Conservation (phyloP, 768 basidiomycete genomes). For the Sarcodon aspratus region DNA sequence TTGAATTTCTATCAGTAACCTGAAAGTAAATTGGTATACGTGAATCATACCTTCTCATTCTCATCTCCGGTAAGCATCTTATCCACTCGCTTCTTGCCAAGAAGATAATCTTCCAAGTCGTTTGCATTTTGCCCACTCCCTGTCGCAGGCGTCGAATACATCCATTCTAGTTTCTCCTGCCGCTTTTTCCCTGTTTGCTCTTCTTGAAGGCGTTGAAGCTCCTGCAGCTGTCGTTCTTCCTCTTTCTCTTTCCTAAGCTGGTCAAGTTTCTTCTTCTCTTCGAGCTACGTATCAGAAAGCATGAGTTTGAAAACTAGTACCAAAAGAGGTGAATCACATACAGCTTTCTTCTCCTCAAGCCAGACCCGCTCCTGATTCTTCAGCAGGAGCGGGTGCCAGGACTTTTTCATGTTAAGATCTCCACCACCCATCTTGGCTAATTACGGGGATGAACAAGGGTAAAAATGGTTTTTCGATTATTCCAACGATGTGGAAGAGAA, state of each 20-base stretch:
- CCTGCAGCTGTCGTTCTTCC: conserved; percentile 93
- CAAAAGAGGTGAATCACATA: conserved; percentile 25
- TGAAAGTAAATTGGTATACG: not conserved
- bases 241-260: conserved; percentile 97
- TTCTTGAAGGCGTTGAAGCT: conserved; percentile 91
- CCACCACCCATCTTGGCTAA: conserved; percentile 89
- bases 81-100: conserved; percentile 97
- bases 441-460: conserved; percentile 4
- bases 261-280: conserved; percentile 97
- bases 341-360: conserved; percentile 96
- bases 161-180: conserved; percentile 95
- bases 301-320: not conserved
- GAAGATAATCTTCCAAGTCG: conserved; percentile 90
- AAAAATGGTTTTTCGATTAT: conserved; percentile 5
- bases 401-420: conserved; percentile 99
- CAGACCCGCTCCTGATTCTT: conserved; percentile 99
- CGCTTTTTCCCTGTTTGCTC: conserved; percentile 92
- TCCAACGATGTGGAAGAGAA: conserved; percentile 2
- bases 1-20: conserved; percentile 16
- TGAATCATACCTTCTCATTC: conserved; percentile 61
- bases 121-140: conserved; percentile 81
- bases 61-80: conserved; percentile 90
- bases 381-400: conserved; percentile 96
- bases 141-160: conserved; percentile 96
- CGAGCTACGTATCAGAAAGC: conserved; percentile 45